A percentile compares a stretch with the other conserved stretches of the same genome.
Evolutionary conservation across 2,329 filamentous ascomycete genomes (phyloP).

Genomic region (Diaporthe sp.): DNA sequence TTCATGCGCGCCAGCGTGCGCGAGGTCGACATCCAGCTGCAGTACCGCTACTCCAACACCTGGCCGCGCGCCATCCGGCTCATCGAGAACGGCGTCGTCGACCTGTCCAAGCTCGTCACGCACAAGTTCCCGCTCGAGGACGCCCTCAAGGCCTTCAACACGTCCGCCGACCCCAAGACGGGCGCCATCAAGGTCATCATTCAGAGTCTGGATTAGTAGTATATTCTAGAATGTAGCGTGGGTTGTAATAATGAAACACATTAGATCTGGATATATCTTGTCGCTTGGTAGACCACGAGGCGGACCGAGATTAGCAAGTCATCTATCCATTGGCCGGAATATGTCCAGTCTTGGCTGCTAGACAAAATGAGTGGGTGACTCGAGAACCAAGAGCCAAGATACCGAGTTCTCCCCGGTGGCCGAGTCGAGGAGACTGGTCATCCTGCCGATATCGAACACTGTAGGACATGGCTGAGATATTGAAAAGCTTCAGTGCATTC

Average conservation of each 20-base stretch:
- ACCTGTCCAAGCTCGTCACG: conserved; percentile 86
- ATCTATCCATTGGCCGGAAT: background rate
- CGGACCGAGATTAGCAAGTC: background rate
- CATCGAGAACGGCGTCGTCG: conserved; percentile 85
- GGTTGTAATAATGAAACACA: conserved; percentile 5
- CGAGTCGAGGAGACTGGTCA: background rate
- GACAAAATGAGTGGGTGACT: background rate
- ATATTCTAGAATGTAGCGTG: background rate
- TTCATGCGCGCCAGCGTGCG: conserved; percentile 94
- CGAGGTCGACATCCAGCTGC: conserved; percentile 95
- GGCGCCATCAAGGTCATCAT: conserved; percentile 99
- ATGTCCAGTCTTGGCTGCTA: background rate
- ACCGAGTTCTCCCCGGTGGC: conserved; percentile 5
- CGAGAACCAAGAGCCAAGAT: background rate
- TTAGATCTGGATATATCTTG: background rate
- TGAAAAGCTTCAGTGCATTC: background rate
- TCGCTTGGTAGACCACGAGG: background rate
- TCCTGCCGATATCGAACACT: no score
- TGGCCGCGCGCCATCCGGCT: conserved; percentile 95
- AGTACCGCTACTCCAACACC: conserved; percentile 96
- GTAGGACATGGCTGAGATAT: background rate
- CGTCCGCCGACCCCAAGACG: conserved; percentile 87
- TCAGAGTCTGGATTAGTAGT: conserved; percentile 74
- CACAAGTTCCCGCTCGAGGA: conserved; percentile 90
- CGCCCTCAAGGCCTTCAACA: conserved; percentile 90